Conservation (phyloP, 768 basidiomycete species). For the Brasilioporus rufonigricans region DNA sequence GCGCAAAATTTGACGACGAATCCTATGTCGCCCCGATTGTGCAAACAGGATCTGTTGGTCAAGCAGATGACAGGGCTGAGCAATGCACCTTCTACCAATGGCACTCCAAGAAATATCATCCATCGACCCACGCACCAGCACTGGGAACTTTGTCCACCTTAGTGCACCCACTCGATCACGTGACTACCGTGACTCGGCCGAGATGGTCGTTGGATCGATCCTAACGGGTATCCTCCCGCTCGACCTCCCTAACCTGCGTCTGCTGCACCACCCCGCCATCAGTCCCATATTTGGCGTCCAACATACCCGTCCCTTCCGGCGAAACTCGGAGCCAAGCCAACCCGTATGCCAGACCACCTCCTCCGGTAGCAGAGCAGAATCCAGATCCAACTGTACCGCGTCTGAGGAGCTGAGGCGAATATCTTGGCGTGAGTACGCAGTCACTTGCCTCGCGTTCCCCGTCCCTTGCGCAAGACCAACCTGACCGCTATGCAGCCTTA, state of each 20-base stretch:
- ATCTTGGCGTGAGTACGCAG: too few species aligned
- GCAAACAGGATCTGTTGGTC: constrained; percentile 58
- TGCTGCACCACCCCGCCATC: constrained; percentile 59
- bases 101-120: too few species aligned
- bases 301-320: constrained; percentile 68
- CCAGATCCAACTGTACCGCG: too few species aligned
- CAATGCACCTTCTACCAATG: too few species aligned
- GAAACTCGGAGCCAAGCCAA: too few species aligned
- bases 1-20: constrained; percentile 29
- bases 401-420: too few species aligned
- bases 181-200: constrained; percentile 75
- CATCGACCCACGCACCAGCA: too few species aligned
- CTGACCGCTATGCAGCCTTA: constrained; percentile 18
- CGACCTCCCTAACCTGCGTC: constrained; percentile 78
- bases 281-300: constrained; percentile 36
- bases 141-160: too few species aligned
- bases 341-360: too few species aligned
- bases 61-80: constrained; percentile 60
- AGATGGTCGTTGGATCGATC: constrained; percentile 73
- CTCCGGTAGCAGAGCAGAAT: too few species aligned
- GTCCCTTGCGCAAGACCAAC: constrained; percentile 43
- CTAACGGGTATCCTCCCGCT: constrained; percentile 56
- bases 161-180: too few species aligned
- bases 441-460: constrained; percentile 65
- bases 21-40: constrained; percentile 35